Base-by-base conservation (phyloP, 2,329 filamentous ascomycete species). In the Alternaria novae-zelandiae region DNA sequence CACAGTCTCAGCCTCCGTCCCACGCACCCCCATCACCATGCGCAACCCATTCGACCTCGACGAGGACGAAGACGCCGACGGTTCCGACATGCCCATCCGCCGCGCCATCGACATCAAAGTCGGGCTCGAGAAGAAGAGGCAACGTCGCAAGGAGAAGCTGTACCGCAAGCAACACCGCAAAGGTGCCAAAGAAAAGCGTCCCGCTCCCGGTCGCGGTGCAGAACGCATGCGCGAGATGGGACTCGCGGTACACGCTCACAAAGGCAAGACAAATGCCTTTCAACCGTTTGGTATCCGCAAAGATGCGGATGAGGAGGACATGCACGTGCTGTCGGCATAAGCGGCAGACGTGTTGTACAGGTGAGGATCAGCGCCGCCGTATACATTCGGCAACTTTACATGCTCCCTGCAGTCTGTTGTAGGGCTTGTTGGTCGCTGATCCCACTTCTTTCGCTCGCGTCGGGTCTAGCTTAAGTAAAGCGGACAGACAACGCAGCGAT, bases 51-150 rank as follows among this genome's bases (percentile, higher is more conserved):
- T 74, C 11, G 72, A 78, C 13, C 80, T 82, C 60, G 79, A 81
- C 32, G 80, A 83, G 20, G 78, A 81, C 41, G 59, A 59, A 36
- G 78, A 80, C 51, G 79, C 74, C 12, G 78, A 75, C 11, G 73
- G 77, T n/a, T 76, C 76, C 6, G 79, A 80, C 41, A 82, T 88
- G 45, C 93, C 96, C 67, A 87, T 93, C 10, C 91, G 96, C 66
- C 93, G 94, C n/a, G 94, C 96, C 36, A 96, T 99, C 70, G 96
- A 98, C 80, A 99, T 97, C 81, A 97, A 97, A 80, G 71, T 79
- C 21, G 96, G 96, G 9, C 87, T 99, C 1, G 96, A 99, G 83
- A 91, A 92, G 81, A 98, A 97, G 83, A 91, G 94, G 25, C 92
- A 96, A 82, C 90, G 96, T 68, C 91, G 96, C 71, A 94, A 91